Conservation (phyloP, 1,284 basidiomycete genomes). For the Ceratobasidium sp. region DNA sequence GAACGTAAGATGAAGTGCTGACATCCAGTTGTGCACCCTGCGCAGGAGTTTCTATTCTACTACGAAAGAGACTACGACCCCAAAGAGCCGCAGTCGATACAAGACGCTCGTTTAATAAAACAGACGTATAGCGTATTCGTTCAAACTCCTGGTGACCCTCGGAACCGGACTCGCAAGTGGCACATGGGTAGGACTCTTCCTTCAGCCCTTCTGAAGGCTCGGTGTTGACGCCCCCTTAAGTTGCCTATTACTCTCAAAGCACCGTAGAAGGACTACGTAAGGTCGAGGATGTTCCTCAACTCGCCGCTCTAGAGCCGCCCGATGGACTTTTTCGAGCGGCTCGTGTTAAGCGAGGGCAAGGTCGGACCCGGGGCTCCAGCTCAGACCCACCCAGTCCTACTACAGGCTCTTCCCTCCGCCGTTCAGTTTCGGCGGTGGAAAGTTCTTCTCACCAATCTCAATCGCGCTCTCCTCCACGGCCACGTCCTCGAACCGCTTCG, state of each 20-base stretch:
- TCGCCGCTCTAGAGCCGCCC: constrained; percentile 9
- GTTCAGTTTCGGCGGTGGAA: background rate
- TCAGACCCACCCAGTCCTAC: background rate
- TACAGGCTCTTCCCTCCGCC: background rate
- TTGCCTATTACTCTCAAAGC: constrained; percentile 27
- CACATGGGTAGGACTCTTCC: constrained; percentile 29
- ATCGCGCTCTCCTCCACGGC: background rate
- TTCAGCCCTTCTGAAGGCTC: background rate
- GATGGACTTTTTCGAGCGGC: constrained; percentile 21
- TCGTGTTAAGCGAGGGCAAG: constrained; percentile 23
- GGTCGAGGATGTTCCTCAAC: constrained; percentile 22
- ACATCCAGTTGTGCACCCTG: background rate
- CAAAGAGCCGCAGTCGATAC: constrained; percentile 15
- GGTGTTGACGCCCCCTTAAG: constrained; percentile 2
- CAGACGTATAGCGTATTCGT: constrained; percentile 32
- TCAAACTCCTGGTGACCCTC: constrained; percentile 2
- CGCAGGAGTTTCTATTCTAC: constrained; percentile 35
- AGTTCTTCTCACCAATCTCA: background rate
- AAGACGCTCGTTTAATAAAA: constrained; percentile 26
- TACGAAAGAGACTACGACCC: constrained; percentile 30
- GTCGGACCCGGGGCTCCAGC: background rate
- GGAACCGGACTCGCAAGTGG: constrained; percentile 26
- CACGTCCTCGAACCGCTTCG: background rate
- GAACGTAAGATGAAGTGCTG: background rate
- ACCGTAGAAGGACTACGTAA: constrained; percentile 17